A percentile compares a stretch with the other conserved stretches of the same genome.
phyloP scores from a whole-genome alignment of 306 rosid genomes.

The Acacia melanoxylon region DNA sequence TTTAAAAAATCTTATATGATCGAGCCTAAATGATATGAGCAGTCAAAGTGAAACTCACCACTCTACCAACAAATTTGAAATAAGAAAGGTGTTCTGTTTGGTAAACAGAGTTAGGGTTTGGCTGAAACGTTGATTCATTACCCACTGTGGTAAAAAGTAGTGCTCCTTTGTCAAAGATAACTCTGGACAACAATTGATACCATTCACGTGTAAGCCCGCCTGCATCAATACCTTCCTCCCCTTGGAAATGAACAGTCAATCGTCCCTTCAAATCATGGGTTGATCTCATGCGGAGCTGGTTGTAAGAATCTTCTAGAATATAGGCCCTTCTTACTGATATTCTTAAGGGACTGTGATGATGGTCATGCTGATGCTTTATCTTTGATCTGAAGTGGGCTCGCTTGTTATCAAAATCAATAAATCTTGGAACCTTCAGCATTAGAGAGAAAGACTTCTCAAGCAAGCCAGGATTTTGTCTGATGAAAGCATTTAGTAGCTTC shows the following conservation, averaged over 20 bases:
- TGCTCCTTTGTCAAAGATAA: slow-evolving; percentile 96
- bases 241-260: slow-evolving; percentile 97
- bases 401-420: slow-evolving; percentile 93
- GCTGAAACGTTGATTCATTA: slow-evolving; percentile 93
- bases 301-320: slow-evolving; percentile 93
- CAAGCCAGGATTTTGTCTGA: slow-evolving; percentile 95
- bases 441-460: slow-evolving; percentile 93
- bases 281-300: slow-evolving; percentile 93
- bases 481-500: slow-evolving; percentile 87
- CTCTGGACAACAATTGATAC: slow-evolving; percentile 92
- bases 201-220: slow-evolving; percentile 99
- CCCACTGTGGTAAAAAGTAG: slow-evolving; percentile 95
- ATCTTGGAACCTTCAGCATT: slow-evolving; percentile 87
- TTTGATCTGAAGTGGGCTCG: slow-evolving; percentile 93
- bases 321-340: slow-evolving; percentile 95
- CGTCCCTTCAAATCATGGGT: slow-evolving; percentile 86
- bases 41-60: slow-evolving; percentile 64
- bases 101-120: slow-evolving; percentile 94
- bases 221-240: slow-evolving; percentile 98
- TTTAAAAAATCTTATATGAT: slow-evolving; percentile 13
- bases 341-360: slow-evolving; percentile 88
- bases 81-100: slow-evolving; percentile 98
- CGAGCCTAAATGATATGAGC: slow-evolving; percentile 22
- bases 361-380: slow-evolving; percentile 95
- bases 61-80: slow-evolving; percentile 97